A percentile compares a stretch with the other conserved stretches of the same genome.
phyloP scores from a whole-genome alignment of 176 grass and related monocot species.

The Pharus latifolius region DNA sequence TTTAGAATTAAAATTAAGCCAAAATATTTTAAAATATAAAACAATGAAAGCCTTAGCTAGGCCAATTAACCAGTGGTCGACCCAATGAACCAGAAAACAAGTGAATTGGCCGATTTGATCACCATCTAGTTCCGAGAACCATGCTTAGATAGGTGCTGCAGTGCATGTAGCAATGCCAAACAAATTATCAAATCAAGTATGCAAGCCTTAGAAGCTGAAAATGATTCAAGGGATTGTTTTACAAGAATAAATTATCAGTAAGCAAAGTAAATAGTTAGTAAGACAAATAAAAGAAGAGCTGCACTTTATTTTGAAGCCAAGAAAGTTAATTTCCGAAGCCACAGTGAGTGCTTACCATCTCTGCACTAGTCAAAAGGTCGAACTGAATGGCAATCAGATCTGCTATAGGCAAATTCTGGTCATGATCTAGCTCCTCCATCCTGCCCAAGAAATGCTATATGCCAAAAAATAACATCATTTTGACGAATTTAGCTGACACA shows the following conservation, averaged over 20 bases:
- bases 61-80: too few relatives aligned
- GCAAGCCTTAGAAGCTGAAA: not conserved
- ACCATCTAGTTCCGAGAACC: too few relatives aligned
- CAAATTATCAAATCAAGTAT: not conserved
- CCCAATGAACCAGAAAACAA: too few relatives aligned
- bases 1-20: too few relatives aligned
- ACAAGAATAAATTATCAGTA: not conserved
- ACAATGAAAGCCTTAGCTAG: too few relatives aligned
- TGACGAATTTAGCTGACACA: conserved; percentile 11
- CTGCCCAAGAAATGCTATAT: conserved; percentile 11
- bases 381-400: conserved; percentile 48
- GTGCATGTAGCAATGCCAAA: too few relatives aligned
- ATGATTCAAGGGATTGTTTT: not conserved
- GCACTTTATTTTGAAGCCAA: not conserved
- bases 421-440: conserved; percentile 36
- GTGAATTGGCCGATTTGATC: too few relatives aligned
- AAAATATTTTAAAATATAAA: too few relatives aligned
- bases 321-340: not conserved
- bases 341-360: conserved; percentile 59
- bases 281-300: not conserved
- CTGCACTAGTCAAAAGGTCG: conserved; percentile 52
- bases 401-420: conserved; percentile 22
- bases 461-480: not conserved
- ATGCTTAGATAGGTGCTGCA: too few relatives aligned
- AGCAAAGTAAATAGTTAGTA: not conserved